Evolutionary conservation across 2,329 filamentous ascomycete genomes (phyloP), one percentile per base, ranked within the genome.

Genomic region (Shiraia bambusicola): DNA sequence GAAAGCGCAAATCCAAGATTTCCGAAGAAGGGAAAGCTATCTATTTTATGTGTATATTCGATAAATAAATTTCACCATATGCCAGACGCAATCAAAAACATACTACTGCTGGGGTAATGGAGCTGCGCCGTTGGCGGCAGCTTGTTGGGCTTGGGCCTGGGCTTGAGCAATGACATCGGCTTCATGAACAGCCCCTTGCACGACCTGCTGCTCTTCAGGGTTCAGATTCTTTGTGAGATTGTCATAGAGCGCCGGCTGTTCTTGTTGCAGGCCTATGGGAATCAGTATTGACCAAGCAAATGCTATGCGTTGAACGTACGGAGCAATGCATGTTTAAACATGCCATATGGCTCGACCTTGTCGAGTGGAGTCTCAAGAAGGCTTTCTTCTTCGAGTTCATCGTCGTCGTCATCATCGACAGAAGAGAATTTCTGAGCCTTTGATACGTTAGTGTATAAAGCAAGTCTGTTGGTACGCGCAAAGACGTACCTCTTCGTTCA

Each of bases 341-440:
- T 76, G 65, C 84, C 81, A 63, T 98, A 98, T 2, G 92, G 91
- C 72, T 98, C 93, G 49, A 98, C 79, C 73, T 93, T 93, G 70
- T 98, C 93, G 16, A 98, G 78, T 12, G 92, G 91, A 10, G 92
- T 95, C 70, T 98, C 93, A 2, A 98, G 81, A 37, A 97, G 76
- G 45, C 88, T 87, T 66, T 91, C 92, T 60, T 97, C 93, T 68
- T 97, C 92, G 13, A 94, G 82, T 32, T 96, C 84, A 40, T 95
- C 91, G 41, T 95, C 90, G 17, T 91, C 87, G 2, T 88, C 88
- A 8, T 60, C 57, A 12, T 80, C 79, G 13, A 85, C 78, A 13
- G 83, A 80, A 50, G 85, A 83, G 67, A 93, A 92, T 67, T 93
- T 94, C 59, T 89, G 84, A 10, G 90, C 89, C 83, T 88, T 53